phyloP scores from a whole-genome alignment of 2,329 filamentous ascomycete species.

The Ophiostoma triangulosporum region DNA sequence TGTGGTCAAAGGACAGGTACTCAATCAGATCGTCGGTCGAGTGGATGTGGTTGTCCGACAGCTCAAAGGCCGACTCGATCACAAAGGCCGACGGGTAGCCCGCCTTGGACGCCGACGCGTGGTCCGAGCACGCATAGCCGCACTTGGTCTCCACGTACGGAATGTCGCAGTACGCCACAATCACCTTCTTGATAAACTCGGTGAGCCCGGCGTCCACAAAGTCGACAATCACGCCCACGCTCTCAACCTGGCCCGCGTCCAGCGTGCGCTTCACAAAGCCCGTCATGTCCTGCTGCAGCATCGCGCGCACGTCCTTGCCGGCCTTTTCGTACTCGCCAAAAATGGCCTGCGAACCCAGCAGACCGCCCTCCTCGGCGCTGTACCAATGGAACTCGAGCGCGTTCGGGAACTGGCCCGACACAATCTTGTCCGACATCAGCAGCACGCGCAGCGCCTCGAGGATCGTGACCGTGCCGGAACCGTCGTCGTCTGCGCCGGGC shows the following conservation, averaged over 20 bases:
- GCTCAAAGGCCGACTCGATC: conserved; percentile 46
- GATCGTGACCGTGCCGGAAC: conserved; percentile 85
- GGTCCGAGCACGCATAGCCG: conserved; percentile 51
- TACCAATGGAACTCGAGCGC: conserved; percentile 97
- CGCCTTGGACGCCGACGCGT: conserved; percentile 51
- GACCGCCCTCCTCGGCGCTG: conserved; percentile 75
- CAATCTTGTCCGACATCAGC: conserved; percentile 56
- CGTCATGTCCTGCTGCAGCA: conserved; percentile 98
- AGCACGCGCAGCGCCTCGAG: conserved; percentile 79
- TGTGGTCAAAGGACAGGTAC: conserved; percentile 52
- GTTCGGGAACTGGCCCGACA: conserved; percentile 60
- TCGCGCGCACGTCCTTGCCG: conserved; percentile 70
- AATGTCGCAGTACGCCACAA: conserved; percentile 78
- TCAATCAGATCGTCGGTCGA: conserved; percentile 58
- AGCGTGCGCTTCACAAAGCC: conserved; percentile 74
- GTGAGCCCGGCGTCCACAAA: conserved; percentile 76
- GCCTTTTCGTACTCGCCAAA: conserved; percentile 68
- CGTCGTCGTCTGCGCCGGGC: conserved; percentile 91
- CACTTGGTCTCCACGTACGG: conserved; percentile 35
- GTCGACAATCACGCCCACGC: conserved; percentile 85
- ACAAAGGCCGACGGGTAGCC: conserved; percentile 54
- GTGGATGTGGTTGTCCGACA: conserved; percentile 59
- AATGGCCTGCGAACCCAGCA: conserved; percentile 80
- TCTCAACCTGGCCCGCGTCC: conserved; percentile 69
- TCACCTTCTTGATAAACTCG: conserved; percentile 77